Evolutionary conservation across 495 filamentous ascomycete species (phyloP).

Genomic region (Thermothielavioides terrestris): DNA sequence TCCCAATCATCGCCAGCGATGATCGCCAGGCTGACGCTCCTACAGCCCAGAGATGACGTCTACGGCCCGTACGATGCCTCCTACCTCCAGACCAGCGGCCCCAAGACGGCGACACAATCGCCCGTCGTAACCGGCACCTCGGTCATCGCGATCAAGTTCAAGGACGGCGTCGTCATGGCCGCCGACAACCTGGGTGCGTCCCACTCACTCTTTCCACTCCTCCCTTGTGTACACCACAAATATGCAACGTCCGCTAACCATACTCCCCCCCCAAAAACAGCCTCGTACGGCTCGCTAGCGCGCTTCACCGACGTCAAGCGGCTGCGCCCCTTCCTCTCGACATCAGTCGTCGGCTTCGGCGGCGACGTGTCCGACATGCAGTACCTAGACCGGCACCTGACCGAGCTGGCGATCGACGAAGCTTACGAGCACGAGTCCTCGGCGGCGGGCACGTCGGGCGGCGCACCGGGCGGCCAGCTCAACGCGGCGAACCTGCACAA

Average conservation of each 20-base stretch:
- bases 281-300: constrained; percentile 94
- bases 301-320: constrained; percentile 92
- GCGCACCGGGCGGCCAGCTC: constrained; percentile 42
- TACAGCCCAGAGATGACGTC: constrained; percentile 85
- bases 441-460: constrained; percentile 32
- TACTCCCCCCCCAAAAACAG: constrained; percentile 35
- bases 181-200: constrained; percentile 85
- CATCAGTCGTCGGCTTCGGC: constrained; percentile 75
- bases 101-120: constrained; percentile 78
- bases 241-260: constrained; percentile 3
- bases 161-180: constrained; percentile 89
- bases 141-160: constrained; percentile 88
- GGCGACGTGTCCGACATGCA: constrained; percentile 99
- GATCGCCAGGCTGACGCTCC: constrained; percentile 1
- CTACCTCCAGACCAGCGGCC: constrained; percentile 59
- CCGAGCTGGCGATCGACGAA: constrained; percentile 77
- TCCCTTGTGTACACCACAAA: too few relatives aligned
- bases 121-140: constrained; percentile 95
- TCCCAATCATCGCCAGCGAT: not conserved
- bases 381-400: constrained; percentile 83
- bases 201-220: not conserved
- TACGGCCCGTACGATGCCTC: constrained; percentile 88
- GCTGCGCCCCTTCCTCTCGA: constrained; percentile 72
- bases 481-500: constrained; percentile 92
- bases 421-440: constrained; percentile 54